Conservation (phyloP, 1,284 basidiomycete genomes). For the Golubevia sp. region DNA sequence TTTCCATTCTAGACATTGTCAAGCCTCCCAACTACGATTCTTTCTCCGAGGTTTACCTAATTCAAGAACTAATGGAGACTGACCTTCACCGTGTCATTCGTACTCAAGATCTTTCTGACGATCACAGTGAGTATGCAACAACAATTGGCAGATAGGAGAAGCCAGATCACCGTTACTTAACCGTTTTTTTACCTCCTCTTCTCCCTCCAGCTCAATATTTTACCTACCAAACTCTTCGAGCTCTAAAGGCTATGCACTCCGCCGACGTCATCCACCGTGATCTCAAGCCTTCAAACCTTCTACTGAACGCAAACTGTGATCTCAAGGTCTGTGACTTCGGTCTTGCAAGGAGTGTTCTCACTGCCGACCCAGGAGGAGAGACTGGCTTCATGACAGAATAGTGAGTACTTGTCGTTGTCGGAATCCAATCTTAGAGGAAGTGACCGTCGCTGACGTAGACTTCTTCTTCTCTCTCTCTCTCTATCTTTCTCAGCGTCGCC, state of each 20-base stretch:
- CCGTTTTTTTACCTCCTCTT: not conserved
- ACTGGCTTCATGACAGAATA: constrained; percentile 53
- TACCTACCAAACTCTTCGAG: constrained; percentile 80
- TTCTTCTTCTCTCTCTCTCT: not conserved
- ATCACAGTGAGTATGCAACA: constrained; percentile 20
- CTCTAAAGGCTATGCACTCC: constrained; percentile 88
- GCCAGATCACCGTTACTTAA: too few species aligned
- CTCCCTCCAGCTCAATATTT: constrained; percentile 24
- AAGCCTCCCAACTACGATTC: constrained; percentile 25
- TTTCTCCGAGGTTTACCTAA: constrained; percentile 44
- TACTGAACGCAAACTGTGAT: constrained; percentile 96
- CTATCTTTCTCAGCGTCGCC: constrained; percentile 16
- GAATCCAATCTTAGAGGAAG: constrained; percentile 57
- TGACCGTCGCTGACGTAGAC: too few species aligned
- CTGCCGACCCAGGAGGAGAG: constrained; percentile 9
- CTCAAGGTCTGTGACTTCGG: constrained; percentile 64
- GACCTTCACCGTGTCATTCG: constrained; percentile 85
- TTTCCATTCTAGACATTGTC: constrained; percentile 43
- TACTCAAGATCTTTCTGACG: constrained; percentile 75
- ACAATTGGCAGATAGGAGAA: too few species aligned
- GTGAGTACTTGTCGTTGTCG: constrained; percentile 20
- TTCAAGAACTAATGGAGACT: constrained; percentile 81
- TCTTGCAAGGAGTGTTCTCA: constrained; percentile 23
- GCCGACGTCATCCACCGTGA: constrained; percentile 94
- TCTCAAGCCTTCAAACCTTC: constrained; percentile 90